Percentiles rank a stretch among this genome's conserved stretches.
Conservation (phyloP, 129 eudicot species). For the Artemisia annua region DNA sequence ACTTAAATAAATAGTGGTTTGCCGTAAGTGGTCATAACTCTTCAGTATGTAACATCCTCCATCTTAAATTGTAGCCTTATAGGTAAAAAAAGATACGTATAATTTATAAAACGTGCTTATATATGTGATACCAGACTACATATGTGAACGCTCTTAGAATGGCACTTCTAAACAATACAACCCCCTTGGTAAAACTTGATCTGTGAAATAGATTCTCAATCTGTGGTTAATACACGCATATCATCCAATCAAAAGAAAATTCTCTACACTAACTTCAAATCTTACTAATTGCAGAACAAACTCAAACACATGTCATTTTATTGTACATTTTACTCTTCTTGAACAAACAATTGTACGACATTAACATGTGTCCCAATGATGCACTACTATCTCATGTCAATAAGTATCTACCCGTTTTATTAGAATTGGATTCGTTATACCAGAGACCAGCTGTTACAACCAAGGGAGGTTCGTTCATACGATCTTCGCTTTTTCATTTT, state of each 20-base stretch:
- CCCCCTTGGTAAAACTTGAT: background rate
- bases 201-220: conserved; percentile 77
- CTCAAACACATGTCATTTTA: background rate
- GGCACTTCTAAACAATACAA: background rate
- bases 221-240: conserved; percentile 43
- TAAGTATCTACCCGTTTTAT: background rate
- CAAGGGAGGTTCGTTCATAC: too few species aligned
- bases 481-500: too few species aligned
- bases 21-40: conserved; percentile 1
- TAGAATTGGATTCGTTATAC: too few species aligned
- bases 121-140: background rate
- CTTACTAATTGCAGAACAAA: conserved; percentile 17
- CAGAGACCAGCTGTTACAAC: too few species aligned
- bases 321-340: conserved; percentile 11
- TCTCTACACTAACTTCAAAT: background rate
- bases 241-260: conserved; percentile 11
- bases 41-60: too few species aligned
- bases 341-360: background rate
- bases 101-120: too few species aligned
- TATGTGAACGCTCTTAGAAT: background rate
- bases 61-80: too few species aligned
- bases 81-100: too few species aligned
- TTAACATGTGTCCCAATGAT: background rate
- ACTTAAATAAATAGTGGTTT: background rate
- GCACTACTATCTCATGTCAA: conserved; percentile 8